A percentile compares a stretch with the other conserved stretches of the same genome.
Conservation (phyloP, 768 basidiomycete species). For the Serendipita indica region DNA sequence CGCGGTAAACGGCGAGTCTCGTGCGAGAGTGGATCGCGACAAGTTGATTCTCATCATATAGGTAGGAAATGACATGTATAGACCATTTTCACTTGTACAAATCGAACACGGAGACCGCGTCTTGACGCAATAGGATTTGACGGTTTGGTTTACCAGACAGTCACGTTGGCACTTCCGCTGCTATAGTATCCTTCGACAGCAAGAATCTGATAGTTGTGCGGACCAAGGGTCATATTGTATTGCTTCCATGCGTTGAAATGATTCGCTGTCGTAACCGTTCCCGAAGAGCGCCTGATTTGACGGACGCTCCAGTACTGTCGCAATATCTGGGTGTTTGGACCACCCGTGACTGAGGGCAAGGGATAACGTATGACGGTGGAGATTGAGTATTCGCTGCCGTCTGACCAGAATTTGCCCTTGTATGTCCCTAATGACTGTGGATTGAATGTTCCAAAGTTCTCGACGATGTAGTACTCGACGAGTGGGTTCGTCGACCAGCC, state of each 20-base stretch:
- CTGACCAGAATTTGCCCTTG: slow-evolving; percentile 28
- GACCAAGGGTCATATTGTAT: slow-evolving; percentile 27
- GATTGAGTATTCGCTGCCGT: slow-evolving; percentile 31
- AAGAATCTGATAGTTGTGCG: slow-evolving; percentile 31
- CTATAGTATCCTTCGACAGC: too few species aligned
- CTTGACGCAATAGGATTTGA: too few species aligned
- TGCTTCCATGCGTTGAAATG: slow-evolving; percentile 30
- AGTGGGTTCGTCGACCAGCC: slow-evolving; percentile 34
- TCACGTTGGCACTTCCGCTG: too few species aligned
- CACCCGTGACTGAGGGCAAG: slow-evolving; percentile 30
- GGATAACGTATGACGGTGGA: slow-evolving; percentile 26
- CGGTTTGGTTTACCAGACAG: too few species aligned
- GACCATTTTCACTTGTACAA: too few species aligned
- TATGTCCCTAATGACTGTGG: slow-evolving; percentile 20
- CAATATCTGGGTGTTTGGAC: slow-evolving; percentile 31
- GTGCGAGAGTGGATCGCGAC: too few species aligned
- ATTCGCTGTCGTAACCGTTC: slow-evolving; percentile 33
- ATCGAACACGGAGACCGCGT: too few species aligned
- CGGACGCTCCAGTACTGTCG: slow-evolving; percentile 35
- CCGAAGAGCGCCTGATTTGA: slow-evolving; percentile 21
- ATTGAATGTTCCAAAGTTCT: too few species aligned
- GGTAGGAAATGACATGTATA: too few species aligned
- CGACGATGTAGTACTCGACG: too few species aligned
- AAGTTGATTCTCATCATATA: too few species aligned
- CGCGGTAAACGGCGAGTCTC: too few species aligned